Percentiles rank a stretch among this genome's conserved stretches.
phyloP scores from a whole-genome alignment of 176 grass and related monocot species.

The Carex myosuroides region DNA sequence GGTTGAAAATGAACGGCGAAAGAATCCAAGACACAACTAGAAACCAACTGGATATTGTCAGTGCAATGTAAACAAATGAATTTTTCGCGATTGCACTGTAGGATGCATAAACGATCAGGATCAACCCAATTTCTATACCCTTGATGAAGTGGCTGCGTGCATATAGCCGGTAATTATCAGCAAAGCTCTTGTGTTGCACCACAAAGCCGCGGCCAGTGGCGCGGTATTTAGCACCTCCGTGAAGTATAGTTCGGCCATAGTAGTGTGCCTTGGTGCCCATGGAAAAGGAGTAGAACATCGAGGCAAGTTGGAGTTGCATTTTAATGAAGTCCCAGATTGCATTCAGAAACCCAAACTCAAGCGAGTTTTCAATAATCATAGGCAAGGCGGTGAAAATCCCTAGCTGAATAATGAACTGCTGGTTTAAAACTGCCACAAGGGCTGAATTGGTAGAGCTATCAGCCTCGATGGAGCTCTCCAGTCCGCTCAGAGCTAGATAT shows the following conservation, averaged over 20 bases:
- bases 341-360: conserved; percentile 83
- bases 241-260: conserved; percentile 90
- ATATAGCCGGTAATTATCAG: conserved; percentile 89
- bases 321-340: conserved; percentile 91
- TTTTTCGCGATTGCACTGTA: conserved; percentile 48
- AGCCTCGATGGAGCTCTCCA: conserved; percentile 60
- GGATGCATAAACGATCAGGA: conserved; percentile 72
- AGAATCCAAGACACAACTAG: conserved; percentile 86
- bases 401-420: conserved; percentile 93
- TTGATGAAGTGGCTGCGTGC: conserved; percentile 87
- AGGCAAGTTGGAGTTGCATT: conserved; percentile 92
- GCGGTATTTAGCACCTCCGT: conserved; percentile 89
- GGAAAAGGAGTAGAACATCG: conserved; percentile 94
- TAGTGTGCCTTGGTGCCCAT: conserved; percentile 97
- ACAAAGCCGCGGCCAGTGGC: conserved; percentile 96
- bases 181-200: conserved; percentile 89
- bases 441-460: conserved; percentile 69
- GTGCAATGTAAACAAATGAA: conserved; percentile 71
- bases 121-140: conserved; percentile 87
- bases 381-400: conserved; percentile 91
- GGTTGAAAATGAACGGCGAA: conserved; percentile 82
- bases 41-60: conserved; percentile 96
- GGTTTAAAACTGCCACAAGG: conserved; percentile 76
- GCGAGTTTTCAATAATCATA: conserved; percentile 91
- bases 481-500: conserved; percentile 92